Evolutionary conservation across 495 filamentous ascomycete genomes (phyloP).

Genomic region (Lepraria neglecta): DNA sequence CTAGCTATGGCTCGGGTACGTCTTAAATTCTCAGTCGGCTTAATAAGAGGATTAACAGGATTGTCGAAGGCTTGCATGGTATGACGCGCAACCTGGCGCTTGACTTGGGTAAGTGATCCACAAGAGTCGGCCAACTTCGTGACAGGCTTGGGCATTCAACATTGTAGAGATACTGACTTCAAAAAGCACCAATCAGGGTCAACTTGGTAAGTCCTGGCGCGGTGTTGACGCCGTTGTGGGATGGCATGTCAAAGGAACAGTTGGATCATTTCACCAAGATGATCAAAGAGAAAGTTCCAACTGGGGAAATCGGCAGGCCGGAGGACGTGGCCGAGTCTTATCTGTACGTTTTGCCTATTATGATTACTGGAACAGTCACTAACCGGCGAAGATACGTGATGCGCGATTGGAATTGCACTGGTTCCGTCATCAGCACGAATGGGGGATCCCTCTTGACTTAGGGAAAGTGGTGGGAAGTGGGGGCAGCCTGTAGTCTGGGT

Average conservation of each 20-base stretch:
- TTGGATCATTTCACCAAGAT: slow-evolving; percentile 31
- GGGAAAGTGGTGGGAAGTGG: neutral
- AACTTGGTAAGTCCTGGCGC: slow-evolving; percentile 53
- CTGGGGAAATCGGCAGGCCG: slow-evolving; percentile 42
- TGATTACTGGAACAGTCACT: neutral
- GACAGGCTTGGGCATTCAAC: neutral
- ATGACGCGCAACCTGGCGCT: slow-evolving; percentile 49
- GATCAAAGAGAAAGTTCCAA: slow-evolving; percentile 33
- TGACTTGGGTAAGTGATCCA: slow-evolving; percentile 36
- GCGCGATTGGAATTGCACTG: slow-evolving; percentile 53
- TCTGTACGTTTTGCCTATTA: slow-evolving; percentile 38
- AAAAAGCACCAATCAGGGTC: slow-evolving; percentile 47
- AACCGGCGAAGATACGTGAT: slow-evolving; percentile 33
- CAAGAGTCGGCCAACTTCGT: neutral
- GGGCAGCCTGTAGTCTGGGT: too few relatives aligned
- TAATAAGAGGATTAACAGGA: neutral
- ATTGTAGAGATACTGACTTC: neutral
- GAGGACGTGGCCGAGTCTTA: slow-evolving; percentile 61
- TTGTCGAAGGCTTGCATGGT: slow-evolving; percentile 27
- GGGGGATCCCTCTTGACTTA: slow-evolving; percentile 33
- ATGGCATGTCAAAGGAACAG: slow-evolving; percentile 28
- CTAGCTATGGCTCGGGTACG: slow-evolving; percentile 33
- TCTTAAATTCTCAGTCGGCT: slow-evolving; percentile 16
- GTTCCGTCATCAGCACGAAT: slow-evolving; percentile 38
- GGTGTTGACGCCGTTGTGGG: slow-evolving; percentile 49